Conservation (phyloP, 345 rosid species). For the Gossypium stocksii region DNA sequence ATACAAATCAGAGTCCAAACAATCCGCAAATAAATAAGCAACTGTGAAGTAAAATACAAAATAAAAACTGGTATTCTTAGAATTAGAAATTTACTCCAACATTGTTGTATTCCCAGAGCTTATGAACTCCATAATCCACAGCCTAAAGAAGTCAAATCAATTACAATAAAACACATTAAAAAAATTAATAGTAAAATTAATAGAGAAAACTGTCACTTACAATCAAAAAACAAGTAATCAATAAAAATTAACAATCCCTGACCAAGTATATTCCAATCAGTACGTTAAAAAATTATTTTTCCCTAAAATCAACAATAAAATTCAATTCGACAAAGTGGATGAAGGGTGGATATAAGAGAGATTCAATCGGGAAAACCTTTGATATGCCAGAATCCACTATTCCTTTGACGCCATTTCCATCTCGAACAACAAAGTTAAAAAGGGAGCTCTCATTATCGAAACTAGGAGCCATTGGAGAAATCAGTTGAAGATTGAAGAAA, state of each 20-base stretch:
- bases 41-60: neutral
- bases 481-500: neutral
- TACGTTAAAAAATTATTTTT: neutral
- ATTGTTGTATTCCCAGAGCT: constrained; percentile 85
- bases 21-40: neutral
- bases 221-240: neutral
- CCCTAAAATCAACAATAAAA: neutral
- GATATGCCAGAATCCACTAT: neutral
- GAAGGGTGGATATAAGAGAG: neutral
- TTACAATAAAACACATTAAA: neutral
- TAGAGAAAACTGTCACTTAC: no score
- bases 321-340: neutral
- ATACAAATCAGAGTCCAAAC: neutral
- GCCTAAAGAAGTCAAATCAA: constrained; percentile 48
- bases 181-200: neutral
- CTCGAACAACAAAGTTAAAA: neutral
- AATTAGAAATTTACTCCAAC: constrained; percentile 60
- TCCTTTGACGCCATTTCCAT: neutral
- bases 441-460: neutral
- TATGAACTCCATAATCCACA: constrained; percentile 93
- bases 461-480: neutral
- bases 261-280: neutral
- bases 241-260: neutral
- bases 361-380: neutral
- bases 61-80: neutral